These are phyloP conservation scores for Dictyostelium firmibasis DNA, from an alignment of 78 protist genomes.

Conservation along the genomic window DNA sequence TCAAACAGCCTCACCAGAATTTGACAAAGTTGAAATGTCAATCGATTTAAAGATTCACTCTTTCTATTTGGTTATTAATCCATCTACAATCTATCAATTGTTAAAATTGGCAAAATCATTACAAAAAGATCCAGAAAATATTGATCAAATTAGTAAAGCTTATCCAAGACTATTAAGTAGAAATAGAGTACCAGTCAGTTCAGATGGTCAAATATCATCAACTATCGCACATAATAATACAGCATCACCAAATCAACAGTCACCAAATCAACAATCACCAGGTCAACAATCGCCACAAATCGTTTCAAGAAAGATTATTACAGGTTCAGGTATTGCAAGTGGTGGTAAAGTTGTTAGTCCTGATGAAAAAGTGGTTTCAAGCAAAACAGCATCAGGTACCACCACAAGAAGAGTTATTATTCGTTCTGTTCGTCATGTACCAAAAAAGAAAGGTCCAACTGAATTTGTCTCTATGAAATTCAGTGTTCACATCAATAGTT, in stretches of 20 bases:
- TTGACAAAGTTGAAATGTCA: constrained; percentile 10
- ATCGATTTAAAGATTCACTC: constrained; percentile 16
- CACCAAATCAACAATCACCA: neutral
- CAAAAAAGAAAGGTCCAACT: constrained; percentile 18
- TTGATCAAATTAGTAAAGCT: neutral
- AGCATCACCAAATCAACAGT: neutral
- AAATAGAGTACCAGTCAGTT: neutral
- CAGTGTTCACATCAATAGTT: constrained; percentile 18
- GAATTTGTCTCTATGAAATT: constrained; percentile 23
- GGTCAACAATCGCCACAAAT: neutral
- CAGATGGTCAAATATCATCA: neutral
- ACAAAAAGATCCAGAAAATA: neutral
- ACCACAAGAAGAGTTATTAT: neutral
- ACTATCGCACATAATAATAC: no score
- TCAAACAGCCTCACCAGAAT: constrained; percentile 57
- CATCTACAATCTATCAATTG: constrained; percentile 58
- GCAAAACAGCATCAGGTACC: neutral
- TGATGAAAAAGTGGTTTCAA: neutral
- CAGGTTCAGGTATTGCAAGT: neutral
- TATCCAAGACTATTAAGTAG: neutral
- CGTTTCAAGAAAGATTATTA: neutral
- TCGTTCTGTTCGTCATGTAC: constrained; percentile 18
- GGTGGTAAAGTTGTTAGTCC: neutral
- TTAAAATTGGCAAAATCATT: constrained; percentile 28
- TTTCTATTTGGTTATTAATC: constrained; percentile 67